Evolutionary conservation across 352 stramenopile genomes (phyloP), one percentile per base, ranked within the genome.

Genomic region (Thalassiosira pacifica): DNA sequence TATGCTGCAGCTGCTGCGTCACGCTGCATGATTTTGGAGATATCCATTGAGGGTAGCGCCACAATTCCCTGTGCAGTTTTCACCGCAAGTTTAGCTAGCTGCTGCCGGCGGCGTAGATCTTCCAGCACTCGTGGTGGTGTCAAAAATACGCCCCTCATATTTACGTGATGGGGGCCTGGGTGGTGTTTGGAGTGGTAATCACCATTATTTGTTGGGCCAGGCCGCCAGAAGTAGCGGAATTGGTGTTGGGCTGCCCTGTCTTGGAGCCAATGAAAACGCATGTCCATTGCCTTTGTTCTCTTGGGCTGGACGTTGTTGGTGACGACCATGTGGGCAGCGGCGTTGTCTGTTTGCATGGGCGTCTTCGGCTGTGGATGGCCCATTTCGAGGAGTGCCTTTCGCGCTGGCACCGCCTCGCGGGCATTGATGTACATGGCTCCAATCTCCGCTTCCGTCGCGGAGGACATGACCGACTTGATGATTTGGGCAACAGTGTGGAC

Each of bases 171-270:
- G 16, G 34, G 22, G 1, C 37, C 1, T 22, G 68, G 48, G 55
- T 86, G 82, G 59, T 83, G 81, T 34, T 85, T 88, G 22, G 76
- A 65, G 22, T 61, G 79, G 67, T 86, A 83, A 57, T 83, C 71
- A 1, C 52, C 80, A 32, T n/a, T 32, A 37, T 87, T 83, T 5
- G 3, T 11, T 2, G 0, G 3, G 4, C 74, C 72, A 32, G 10
- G 13, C 37, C 29, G 1, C 73, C 80, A 87, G n/a, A 55, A 80
- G 3, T 83, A 63, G n/a, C 70, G 16, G 29, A 87, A 87, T 66
- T 87, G 73, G 4, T 34, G 31, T 60, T 82, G 70, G 19, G 26
- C 19, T 8, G 5, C 52, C 3, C 18, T 3, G 22, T 10, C 4
- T 10, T 10, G 34, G 4, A 42, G 34, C 34, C 34, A 42, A 42